Conservation (phyloP, 306 rosid species). For the Lotus japonicus region DNA sequence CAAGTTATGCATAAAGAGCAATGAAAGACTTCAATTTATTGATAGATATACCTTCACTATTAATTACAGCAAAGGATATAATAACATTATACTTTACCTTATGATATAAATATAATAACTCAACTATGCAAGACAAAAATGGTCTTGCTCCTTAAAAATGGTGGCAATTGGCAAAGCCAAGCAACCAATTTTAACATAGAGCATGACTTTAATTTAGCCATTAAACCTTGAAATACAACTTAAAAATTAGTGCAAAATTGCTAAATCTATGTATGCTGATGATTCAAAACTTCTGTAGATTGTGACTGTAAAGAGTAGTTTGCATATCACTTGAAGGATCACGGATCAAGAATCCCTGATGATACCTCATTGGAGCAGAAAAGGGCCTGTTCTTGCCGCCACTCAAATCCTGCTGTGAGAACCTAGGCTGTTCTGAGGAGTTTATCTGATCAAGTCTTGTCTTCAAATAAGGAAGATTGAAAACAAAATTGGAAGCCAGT, state of each 20-base stretch:
- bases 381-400: background rate
- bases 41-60: background rate
- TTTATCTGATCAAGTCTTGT: constrained; percentile 33
- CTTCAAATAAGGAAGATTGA: constrained; percentile 39
- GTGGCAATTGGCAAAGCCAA: background rate
- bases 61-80: background rate
- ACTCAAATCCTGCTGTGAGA: background rate
- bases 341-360: background rate
- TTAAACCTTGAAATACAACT: background rate
- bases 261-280: background rate
- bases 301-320: background rate
- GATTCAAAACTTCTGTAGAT: background rate
- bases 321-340: constrained; percentile 1
- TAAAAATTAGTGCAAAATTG: background rate
- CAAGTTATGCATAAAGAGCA: background rate
- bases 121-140: background rate
- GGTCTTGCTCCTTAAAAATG: background rate
- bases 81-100: background rate
- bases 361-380: background rate
- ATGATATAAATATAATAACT: background rate
- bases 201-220: background rate
- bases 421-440: constrained; percentile 14
- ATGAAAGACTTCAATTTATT: background rate
- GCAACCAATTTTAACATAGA: background rate
- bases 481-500: constrained; percentile 23